Percentiles rank a stretch among this genome's conserved stretches.
Conservation (phyloP, 495 filamentous ascomycete species). For the Aspergillus mulundensis region DNA sequence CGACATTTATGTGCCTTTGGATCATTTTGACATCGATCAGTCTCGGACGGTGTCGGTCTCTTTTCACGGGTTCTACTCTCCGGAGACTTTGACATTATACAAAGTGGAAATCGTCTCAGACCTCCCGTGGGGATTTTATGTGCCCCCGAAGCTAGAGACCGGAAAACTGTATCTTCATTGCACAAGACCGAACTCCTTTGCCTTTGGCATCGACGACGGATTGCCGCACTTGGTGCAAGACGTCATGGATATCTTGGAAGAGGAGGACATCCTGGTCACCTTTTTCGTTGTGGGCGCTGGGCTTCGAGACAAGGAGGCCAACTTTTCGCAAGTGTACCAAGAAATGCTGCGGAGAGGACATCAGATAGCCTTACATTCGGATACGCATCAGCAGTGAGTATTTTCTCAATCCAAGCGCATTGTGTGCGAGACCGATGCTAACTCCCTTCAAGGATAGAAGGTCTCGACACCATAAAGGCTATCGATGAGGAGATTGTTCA, state of each 20-base stretch:
- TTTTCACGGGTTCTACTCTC: slow-evolving; percentile 64
- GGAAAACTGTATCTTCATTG: slow-evolving; percentile 62
- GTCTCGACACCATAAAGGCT: slow-evolving; percentile 47
- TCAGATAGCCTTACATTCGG: slow-evolving; percentile 71
- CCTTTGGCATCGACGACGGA: slow-evolving; percentile 80
- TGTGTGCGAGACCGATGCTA: not conserved
- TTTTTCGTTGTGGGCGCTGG: slow-evolving; percentile 75
- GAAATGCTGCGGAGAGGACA: slow-evolving; percentile 64
- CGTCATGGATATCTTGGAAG: slow-evolving; percentile 62
- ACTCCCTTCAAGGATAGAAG: slow-evolving; percentile 55
- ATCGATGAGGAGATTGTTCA: slow-evolving; percentile 71
- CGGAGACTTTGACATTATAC: slow-evolving; percentile 48
- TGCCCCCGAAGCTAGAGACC: slow-evolving; percentile 60
- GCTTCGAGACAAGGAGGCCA: slow-evolving; percentile 54
- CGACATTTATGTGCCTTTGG: slow-evolving; percentile 72
- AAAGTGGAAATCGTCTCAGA: slow-evolving; percentile 60
- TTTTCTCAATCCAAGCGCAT: not conserved
- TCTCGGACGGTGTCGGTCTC: slow-evolving; percentile 59
- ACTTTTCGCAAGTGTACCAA: slow-evolving; percentile 59
- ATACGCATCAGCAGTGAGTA: slow-evolving; percentile 62
- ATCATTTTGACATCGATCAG: slow-evolving; percentile 66
- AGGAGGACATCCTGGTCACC: slow-evolving; percentile 62
- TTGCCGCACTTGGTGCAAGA: slow-evolving; percentile 56
- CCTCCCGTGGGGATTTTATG: slow-evolving; percentile 36
- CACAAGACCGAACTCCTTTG: slow-evolving; percentile 68